Conservation (phyloP, 2,329 filamentous ascomycete genomes). For the Xylariales sp. region DNA sequence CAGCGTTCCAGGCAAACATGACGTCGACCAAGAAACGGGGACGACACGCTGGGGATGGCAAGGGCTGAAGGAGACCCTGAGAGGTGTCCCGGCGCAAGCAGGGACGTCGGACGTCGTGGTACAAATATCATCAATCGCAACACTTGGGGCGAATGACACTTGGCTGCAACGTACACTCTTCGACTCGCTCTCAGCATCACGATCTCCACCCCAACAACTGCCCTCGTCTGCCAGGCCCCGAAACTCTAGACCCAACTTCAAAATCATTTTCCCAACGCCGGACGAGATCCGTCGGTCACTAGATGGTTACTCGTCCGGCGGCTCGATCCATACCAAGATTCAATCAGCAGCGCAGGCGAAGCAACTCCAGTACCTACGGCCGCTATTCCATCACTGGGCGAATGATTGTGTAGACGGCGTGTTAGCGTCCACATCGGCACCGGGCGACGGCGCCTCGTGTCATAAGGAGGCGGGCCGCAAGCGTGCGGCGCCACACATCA, state of each 20-base stretch:
- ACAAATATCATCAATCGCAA: constrained; percentile 85
- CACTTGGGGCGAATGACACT: constrained; percentile 74
- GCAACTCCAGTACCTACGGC: constrained; percentile 78
- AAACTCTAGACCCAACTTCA: constrained; percentile 63
- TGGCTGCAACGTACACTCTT: constrained; percentile 79
- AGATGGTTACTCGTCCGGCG: constrained; percentile 81
- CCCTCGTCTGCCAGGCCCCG: constrained; percentile 30
- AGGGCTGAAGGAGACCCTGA: constrained; percentile 70
- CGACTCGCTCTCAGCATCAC: constrained; percentile 55
- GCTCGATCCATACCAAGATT: constrained; percentile 84
- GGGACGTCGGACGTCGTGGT: constrained; percentile 63
- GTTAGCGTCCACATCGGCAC: constrained; percentile 41
- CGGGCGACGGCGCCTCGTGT: background rate
- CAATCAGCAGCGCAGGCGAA: constrained; percentile 76
- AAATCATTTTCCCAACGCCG: constrained; percentile 83
- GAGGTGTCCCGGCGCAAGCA: constrained; percentile 60
- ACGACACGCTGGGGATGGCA: constrained; percentile 81
- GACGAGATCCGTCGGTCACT: constrained; percentile 81
- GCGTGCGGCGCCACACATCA: constrained; percentile 86
- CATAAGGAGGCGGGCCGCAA: constrained; percentile 67
- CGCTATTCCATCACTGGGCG: constrained; percentile 80
- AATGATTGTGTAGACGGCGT: constrained; percentile 62
- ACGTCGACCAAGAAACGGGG: constrained; percentile 57
- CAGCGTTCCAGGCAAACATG: constrained; percentile 78
- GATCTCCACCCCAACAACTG: background rate